These are phyloP conservation scores for Pseudodiploospora longispora DNA, from an alignment of 2,329 filamentous ascomycete genomes.

Conservation along the genomic window DNA sequence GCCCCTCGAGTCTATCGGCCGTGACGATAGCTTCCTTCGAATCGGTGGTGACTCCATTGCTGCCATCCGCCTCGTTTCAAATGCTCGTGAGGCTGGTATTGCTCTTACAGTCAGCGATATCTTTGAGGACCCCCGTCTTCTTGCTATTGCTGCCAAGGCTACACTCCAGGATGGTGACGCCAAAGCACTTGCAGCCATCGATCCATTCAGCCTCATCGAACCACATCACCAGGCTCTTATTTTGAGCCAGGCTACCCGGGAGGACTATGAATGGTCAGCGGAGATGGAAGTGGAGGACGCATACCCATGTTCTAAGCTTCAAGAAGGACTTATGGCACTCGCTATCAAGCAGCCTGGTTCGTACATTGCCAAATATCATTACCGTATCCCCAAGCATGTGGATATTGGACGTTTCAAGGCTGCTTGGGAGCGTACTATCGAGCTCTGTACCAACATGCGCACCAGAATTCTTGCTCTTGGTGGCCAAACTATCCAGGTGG, in stretches of 20 bases:
- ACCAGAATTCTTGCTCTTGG: slow-evolving; percentile 13
- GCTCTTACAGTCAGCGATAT: slow-evolving; percentile 4
- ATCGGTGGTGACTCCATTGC: slow-evolving; percentile 10
- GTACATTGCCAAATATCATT: slow-evolving; percentile 25
- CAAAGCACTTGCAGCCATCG: neutral
- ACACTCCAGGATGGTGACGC: neutral
- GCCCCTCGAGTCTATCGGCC: slow-evolving; percentile 5
- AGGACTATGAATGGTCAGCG: neutral
- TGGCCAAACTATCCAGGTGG: slow-evolving; percentile 5
- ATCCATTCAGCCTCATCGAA: slow-evolving; percentile 2
- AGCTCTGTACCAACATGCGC: slow-evolving; percentile 12
- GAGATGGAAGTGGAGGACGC: slow-evolving; percentile 9
- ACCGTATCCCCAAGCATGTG: slow-evolving; percentile 12
- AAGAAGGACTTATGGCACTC: slow-evolving; percentile 18
- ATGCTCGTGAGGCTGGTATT: slow-evolving; percentile 2
- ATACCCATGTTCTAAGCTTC: slow-evolving; percentile 13
- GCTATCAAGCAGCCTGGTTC: slow-evolving; percentile 21
- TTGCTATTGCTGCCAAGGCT: slow-evolving; percentile 4
- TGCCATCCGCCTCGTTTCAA: slow-evolving; percentile 6
- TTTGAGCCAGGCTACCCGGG: neutral
- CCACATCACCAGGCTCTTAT: neutral
- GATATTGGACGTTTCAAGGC: slow-evolving; percentile 13
- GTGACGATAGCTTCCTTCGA: slow-evolving; percentile 8
- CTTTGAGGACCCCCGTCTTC: slow-evolving; percentile 4
- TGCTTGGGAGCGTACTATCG: slow-evolving; percentile 12